phyloP scores from a whole-genome alignment of 768 basidiomycete genomes.

The Mycena sanguinolenta region DNA sequence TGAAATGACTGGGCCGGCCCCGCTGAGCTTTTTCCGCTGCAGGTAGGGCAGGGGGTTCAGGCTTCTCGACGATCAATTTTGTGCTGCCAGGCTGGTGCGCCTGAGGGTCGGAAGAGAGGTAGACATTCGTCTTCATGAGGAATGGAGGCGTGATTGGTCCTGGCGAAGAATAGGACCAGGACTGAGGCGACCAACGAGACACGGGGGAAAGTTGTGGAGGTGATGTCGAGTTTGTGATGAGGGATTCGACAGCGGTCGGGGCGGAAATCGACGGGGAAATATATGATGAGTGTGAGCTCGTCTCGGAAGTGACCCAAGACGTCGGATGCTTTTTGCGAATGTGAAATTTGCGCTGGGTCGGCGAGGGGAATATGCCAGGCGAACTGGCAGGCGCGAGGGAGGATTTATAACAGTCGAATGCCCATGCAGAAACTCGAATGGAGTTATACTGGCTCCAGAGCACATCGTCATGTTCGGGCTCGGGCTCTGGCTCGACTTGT shows the following conservation, averaged over 20 bases:
- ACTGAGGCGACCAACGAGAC: not conserved
- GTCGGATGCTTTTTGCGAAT: constrained; percentile 30
- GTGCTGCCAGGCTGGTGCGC: not conserved
- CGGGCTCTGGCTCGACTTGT: not conserved
- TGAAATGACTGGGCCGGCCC: constrained; percentile 2
- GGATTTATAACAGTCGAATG: constrained; percentile 32
- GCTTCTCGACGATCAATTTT: not conserved
- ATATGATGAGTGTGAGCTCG: not conserved
- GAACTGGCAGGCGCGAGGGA: constrained; percentile 2
- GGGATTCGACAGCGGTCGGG: constrained; percentile 23
- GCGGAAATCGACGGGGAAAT: constrained; percentile 26
- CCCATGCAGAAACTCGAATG: constrained; percentile 29
- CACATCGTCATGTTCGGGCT: not conserved
- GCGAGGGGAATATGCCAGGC: constrained; percentile 20
- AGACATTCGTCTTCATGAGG: constrained; percentile 24
- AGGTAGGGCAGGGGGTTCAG: not conserved
- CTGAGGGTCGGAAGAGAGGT: constrained; percentile 7
- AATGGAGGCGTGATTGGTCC: constrained; percentile 8
- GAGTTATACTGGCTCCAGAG: constrained; percentile 9
- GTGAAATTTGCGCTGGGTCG: constrained; percentile 27
- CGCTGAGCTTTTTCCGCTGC: not conserved
- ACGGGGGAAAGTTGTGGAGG: constrained; percentile 8
- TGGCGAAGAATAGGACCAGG: constrained; percentile 19
- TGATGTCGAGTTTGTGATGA: constrained; percentile 6
- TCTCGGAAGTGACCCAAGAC: constrained; percentile 17